Conservation (phyloP, 768 basidiomycete species). For the Cubamyces lactineus region DNA sequence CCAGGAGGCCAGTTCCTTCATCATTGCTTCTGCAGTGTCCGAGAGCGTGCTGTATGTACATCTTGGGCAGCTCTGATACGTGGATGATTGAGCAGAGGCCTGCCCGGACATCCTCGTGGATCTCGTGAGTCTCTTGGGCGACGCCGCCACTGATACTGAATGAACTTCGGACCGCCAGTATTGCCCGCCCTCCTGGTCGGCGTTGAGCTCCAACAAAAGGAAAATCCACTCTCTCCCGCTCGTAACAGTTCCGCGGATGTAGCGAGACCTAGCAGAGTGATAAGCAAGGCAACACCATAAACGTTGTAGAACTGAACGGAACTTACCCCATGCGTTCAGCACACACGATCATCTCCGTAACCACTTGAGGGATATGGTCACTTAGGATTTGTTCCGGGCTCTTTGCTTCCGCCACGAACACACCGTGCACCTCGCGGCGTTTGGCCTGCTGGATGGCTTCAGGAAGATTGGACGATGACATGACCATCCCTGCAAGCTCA, state of each 20-base stretch:
- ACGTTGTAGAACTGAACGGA: not conserved
- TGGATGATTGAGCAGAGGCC: too few relatives aligned
- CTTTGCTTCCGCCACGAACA: conserved; percentile 1
- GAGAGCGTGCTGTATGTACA: too few relatives aligned
- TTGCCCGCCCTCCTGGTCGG: not conserved
- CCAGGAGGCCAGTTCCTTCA: too few relatives aligned
- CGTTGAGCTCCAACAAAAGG: not conserved
- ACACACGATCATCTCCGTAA: not conserved
- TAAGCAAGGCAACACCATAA: not conserved
- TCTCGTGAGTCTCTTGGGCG: too few relatives aligned
- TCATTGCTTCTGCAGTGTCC: too few relatives aligned
- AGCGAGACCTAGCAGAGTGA: not conserved
- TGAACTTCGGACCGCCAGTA: not conserved
- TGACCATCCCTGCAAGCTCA: not conserved
- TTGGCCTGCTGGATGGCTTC: not conserved
- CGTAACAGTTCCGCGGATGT: not conserved
- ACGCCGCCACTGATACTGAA: too few relatives aligned
- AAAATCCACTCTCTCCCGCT: conserved; percentile 1
- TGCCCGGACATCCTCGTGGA: too few relatives aligned
- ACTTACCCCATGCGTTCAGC: not conserved
- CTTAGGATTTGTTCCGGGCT: not conserved
- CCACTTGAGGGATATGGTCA: not conserved
- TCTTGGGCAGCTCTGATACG: too few relatives aligned
- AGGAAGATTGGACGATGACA: not conserved
- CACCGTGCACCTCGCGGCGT: not conserved